These are phyloP conservation scores for Cucurbitaria berberidis DNA, from an alignment of 2,329 filamentous ascomycete genomes.

Conservation along the genomic window DNA sequence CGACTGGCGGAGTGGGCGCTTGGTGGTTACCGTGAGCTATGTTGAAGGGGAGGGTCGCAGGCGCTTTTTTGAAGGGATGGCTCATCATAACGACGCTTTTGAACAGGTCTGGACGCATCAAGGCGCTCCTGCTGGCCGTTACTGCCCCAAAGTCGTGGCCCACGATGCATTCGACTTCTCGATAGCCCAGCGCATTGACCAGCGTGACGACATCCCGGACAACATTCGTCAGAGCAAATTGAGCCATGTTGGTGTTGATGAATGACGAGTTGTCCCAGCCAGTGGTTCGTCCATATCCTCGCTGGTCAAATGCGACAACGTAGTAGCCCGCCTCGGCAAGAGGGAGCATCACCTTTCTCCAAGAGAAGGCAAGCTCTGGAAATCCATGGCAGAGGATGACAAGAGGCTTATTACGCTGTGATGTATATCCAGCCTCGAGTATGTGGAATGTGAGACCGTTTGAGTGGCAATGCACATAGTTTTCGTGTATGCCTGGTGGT, in stretches of 20 bases:
- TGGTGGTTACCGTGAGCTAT: slow-evolving; percentile 42
- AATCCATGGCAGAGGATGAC: slow-evolving; percentile 70
- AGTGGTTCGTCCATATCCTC: slow-evolving; percentile 71
- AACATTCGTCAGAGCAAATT: slow-evolving; percentile 64
- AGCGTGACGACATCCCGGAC: slow-evolving; percentile 68
- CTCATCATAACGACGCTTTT: slow-evolving; percentile 67
- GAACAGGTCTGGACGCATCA: slow-evolving; percentile 71
- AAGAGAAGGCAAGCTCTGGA: slow-evolving; percentile 72
- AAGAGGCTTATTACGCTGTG: slow-evolving; percentile 56
- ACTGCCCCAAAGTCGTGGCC: slow-evolving; percentile 73
- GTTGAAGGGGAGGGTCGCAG: slow-evolving; percentile 58
- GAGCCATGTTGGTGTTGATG: slow-evolving; percentile 60
- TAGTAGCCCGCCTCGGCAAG: slow-evolving; percentile 68
- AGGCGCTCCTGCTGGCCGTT: slow-evolving; percentile 63
- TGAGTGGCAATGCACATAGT: slow-evolving; percentile 61
- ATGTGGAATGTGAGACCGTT: slow-evolving; percentile 67
- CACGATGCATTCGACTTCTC: slow-evolving; percentile 63
- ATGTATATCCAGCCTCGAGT: slow-evolving; percentile 59
- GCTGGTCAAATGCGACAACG: slow-evolving; percentile 70
- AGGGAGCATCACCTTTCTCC: slow-evolving; percentile 66
- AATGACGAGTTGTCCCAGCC: slow-evolving; percentile 63
- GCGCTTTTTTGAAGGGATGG: slow-evolving; percentile 67
- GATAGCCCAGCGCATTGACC: slow-evolving; percentile 66
- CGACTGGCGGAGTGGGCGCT: slow-evolving; percentile 29
- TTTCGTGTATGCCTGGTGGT: slow-evolving; percentile 61